These are phyloP conservation scores for Karstenula rhodostoma DNA, from an alignment of 2,329 filamentous ascomycete genomes.

Conservation along the genomic window DNA sequence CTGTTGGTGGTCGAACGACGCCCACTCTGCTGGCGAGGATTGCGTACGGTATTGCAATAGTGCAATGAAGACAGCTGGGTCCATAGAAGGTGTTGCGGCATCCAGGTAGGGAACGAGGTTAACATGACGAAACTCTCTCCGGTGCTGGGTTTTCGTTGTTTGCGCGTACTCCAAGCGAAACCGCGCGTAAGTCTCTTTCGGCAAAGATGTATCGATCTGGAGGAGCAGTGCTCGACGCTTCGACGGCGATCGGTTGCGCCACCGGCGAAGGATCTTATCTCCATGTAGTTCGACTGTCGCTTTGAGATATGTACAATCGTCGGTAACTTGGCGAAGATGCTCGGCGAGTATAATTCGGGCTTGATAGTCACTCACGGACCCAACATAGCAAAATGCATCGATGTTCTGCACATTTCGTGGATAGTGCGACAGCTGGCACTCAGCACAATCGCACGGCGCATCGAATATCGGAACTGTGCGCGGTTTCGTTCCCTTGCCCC, in stretches of 20 bases:
- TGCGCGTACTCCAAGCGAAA: not conserved
- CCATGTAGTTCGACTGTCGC: conserved; percentile 2
- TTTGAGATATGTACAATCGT: not conserved
- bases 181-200: conserved; percentile 11
- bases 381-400: not conserved
- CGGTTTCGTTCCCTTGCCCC: not conserved
- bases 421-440: not conserved
- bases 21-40: conserved; percentile 14
- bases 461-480: not conserved
- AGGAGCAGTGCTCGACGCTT: conserved; percentile 15
- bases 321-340: not conserved
- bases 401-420: not conserved
- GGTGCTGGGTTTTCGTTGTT: not conserved
- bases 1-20: conserved; percentile 15
- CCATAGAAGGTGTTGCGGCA: not conserved
- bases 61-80: conserved; percentile 1
- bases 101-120: not conserved
- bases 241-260: conserved; percentile 14
- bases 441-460: not conserved
- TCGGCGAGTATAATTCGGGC: not conserved
- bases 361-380: not conserved
- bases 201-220: conserved; percentile 9
- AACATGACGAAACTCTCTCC: not conserved
- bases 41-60: conserved; percentile 16
- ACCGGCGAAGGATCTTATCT: conserved; percentile 19